Conservation (phyloP, 768 basidiomycete genomes). For the Boletales sp. region DNA sequence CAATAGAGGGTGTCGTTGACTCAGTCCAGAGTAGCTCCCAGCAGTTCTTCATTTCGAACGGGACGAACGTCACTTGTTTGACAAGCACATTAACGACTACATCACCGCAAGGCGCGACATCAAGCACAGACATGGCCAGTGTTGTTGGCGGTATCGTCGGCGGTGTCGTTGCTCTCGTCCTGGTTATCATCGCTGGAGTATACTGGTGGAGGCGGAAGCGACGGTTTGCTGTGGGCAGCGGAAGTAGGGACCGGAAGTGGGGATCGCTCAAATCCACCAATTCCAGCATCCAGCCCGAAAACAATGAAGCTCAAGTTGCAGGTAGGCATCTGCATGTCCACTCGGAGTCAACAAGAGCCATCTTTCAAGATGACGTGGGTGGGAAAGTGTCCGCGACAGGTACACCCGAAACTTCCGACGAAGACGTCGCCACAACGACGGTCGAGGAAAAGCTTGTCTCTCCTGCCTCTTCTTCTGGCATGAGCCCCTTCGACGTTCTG, state of each 20-base stretch:
- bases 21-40: slow-evolving; percentile 17
- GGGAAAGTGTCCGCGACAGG: slow-evolving; percentile 13
- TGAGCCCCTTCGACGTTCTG: slow-evolving; percentile 17
- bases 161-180: slow-evolving; percentile 34
- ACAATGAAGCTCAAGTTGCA: background rate
- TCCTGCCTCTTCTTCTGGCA: slow-evolving; percentile 10
- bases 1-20: slow-evolving; percentile 22
- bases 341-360: slow-evolving; percentile 22
- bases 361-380: slow-evolving; percentile 8
- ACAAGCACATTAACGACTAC: slow-evolving; percentile 11
- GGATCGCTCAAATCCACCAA: slow-evolving; percentile 23
- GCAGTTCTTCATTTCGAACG: slow-evolving; percentile 36
- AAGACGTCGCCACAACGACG: slow-evolving; percentile 8
- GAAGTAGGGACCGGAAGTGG: slow-evolving; percentile 21
- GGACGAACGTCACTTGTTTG: slow-evolving; percentile 36
- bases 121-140: slow-evolving; percentile 35
- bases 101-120: slow-evolving; percentile 12
- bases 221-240: slow-evolving; percentile 25
- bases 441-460: slow-evolving; percentile 24
- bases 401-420: slow-evolving; percentile 22
- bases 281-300: slow-evolving; percentile 12
- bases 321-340: slow-evolving; percentile 13
- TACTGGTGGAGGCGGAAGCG: slow-evolving; percentile 27
- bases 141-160: slow-evolving; percentile 55
- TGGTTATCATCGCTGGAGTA: slow-evolving; percentile 32